Conservation (phyloP, 129 eudicot genomes). For the Flaveria bidentis region DNA sequence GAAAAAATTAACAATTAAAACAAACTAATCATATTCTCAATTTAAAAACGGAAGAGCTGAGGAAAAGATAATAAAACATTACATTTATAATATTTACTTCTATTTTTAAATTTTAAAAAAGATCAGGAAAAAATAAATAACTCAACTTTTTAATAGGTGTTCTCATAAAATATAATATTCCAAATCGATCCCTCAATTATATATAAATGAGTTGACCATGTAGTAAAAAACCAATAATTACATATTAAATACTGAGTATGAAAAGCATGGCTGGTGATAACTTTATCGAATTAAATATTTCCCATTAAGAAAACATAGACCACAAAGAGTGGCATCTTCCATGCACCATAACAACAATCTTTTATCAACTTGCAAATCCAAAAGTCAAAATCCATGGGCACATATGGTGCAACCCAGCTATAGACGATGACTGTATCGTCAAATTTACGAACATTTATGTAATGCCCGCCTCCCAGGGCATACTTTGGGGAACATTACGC, state of each 20-base stretch:
- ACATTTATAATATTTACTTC: no score
- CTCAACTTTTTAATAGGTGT: no score
- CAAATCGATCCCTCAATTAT: no score
- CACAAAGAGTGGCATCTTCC: slow-evolving; percentile 31
- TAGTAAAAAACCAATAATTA: background rate
- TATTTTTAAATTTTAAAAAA: no score
- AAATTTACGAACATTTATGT: background rate
- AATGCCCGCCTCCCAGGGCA: no score
- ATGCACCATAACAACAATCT: slow-evolving; percentile 15
- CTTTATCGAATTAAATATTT: slow-evolving; percentile 8
- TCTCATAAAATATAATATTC: no score
- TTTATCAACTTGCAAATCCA: slow-evolving; percentile 23
- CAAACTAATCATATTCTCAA: no score
- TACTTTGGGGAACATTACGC: no score
- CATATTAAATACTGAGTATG: slow-evolving; percentile 6
- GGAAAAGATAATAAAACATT: no score
- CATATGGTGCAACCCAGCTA: background rate
- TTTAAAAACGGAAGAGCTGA: no score
- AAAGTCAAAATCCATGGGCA: slow-evolving; percentile 24
- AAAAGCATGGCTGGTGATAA: slow-evolving; percentile 25
- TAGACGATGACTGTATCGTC: background rate
- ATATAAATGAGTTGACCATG: slow-evolving; percentile 13
- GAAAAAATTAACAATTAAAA: no score
- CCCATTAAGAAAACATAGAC: slow-evolving; percentile 28
- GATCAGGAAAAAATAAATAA: no score